These are phyloP conservation scores for Leccinum uliginosum DNA, from an alignment of 768 basidiomycete species.

Conservation along the genomic window DNA sequence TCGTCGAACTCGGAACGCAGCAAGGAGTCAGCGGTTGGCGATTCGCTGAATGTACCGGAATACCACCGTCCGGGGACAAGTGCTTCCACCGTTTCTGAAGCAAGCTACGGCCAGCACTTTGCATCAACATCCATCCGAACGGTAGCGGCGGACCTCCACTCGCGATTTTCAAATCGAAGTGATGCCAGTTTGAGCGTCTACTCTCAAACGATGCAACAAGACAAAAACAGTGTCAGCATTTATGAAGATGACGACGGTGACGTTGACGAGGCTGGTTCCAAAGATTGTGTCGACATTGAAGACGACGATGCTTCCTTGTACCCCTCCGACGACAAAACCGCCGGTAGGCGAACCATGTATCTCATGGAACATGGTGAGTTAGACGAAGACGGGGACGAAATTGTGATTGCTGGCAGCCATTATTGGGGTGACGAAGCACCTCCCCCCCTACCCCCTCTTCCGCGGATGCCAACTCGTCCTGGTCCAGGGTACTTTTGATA, in stretches of 20 bases:
- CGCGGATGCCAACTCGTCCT: conserved; percentile 14
- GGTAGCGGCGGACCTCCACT: conserved; percentile 1
- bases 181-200: conserved; percentile 18
- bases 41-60: conserved; percentile 10
- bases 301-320: conserved; percentile 30
- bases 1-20: conserved; percentile 19
- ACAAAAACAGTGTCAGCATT: conserved; percentile 13
- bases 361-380: conserved; percentile 26
- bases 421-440: conserved; percentile 18
- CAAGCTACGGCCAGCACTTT: conserved; percentile 17
- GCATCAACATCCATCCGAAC: conserved; percentile 3
- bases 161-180: conserved; percentile 20
- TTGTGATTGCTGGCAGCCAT: conserved; percentile 15
- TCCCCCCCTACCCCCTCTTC: conserved; percentile 22
- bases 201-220: conserved; percentile 14
- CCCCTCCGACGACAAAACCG: conserved; percentile 29
- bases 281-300: conserved; percentile 14
- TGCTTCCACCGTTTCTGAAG: conserved; percentile 19
- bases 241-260: conserved; percentile 24
- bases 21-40: conserved; percentile 1
- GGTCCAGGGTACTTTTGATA: conserved; percentile 28
- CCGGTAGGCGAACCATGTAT: conserved; percentile 33
- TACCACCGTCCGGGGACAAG: conserved; percentile 19
- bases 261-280: conserved; percentile 11
- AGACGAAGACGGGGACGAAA: conserved; percentile 21